A percentile compares a stretch with the other conserved stretches of the same genome.
Evolutionary conservation across 2,329 filamentous ascomycete genomes (phyloP).

Genomic region (Metarhizium robertsii): DNA sequence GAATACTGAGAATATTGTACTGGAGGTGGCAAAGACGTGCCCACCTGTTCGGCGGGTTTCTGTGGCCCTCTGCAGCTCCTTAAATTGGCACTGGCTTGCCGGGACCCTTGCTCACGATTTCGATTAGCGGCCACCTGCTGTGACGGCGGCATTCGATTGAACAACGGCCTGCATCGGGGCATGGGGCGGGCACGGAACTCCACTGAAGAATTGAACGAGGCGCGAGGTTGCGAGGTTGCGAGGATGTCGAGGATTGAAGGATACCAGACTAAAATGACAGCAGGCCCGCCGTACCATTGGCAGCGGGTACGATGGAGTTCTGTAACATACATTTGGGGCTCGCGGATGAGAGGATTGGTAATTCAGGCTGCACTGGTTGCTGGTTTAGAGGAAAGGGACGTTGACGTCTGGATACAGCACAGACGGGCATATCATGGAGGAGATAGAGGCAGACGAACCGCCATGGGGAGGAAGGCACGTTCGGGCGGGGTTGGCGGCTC

Average conservation of each 20-base stretch:
- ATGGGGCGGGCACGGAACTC: background rate
- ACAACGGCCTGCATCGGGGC: background rate
- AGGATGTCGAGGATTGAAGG: background rate
- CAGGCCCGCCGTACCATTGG: background rate
- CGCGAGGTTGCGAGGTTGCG: no score
- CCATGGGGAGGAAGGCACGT: no score
- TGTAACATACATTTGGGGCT: background rate
- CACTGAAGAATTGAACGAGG: background rate
- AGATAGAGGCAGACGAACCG: background rate
- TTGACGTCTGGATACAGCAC: no score
- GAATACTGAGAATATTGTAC: no score
- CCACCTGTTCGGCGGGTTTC: background rate
- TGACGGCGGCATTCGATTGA: background rate
- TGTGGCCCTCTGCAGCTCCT: background rate
- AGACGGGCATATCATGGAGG: background rate
- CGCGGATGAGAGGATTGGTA: background rate
- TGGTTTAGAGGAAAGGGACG: background rate
- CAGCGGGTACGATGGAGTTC: background rate
- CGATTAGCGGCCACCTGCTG: background rate
- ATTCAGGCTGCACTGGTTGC: background rate
- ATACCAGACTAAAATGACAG: background rate
- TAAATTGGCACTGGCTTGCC: background rate
- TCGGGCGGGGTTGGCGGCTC: no score
- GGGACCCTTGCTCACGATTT: background rate
- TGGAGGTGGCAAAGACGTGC: background rate